A percentile compares a stretch with the other conserved stretches of the same genome.
Evolutionary conservation across 164 flowering plant genomes (phyloP).

Genomic region (Taxillus chinensis): DNA sequence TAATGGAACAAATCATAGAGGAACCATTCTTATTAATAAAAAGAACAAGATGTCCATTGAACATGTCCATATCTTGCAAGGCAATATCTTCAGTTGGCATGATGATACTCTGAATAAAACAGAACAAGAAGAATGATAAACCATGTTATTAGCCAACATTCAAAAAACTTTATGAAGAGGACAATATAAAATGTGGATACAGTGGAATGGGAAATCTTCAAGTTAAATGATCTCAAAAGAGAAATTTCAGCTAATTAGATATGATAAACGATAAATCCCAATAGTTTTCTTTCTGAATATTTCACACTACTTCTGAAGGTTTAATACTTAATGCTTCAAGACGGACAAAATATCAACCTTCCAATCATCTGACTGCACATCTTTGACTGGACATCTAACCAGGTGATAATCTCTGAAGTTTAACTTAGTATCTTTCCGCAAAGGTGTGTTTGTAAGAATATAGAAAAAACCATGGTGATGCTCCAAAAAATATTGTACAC

Average conservation of each 20-base stretch:
- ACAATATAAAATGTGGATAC: too few relatives aligned
- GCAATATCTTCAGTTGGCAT: slow-evolving; percentile 45
- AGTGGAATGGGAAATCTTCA: too few relatives aligned
- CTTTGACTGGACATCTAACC: slow-evolving; percentile 43
- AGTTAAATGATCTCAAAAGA: too few relatives aligned
- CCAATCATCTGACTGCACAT: slow-evolving; percentile 39
- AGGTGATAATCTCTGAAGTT: slow-evolving; percentile 41
- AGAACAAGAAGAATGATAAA: neutral
- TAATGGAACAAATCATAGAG: slow-evolving; percentile 57
- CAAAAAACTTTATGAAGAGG: too few relatives aligned
- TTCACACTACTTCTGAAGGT: too few relatives aligned
- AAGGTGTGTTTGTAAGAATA: slow-evolving; percentile 66
- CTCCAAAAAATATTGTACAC: slow-evolving; percentile 75
- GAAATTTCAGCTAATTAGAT: too few relatives aligned
- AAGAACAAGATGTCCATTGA: slow-evolving; percentile 71
- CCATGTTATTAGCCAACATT: too few relatives aligned
- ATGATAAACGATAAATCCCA: too few relatives aligned
- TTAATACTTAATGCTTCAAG: too few relatives aligned
- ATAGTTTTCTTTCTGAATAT: too few relatives aligned
- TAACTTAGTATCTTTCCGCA: slow-evolving; percentile 13
- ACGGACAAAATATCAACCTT: slow-evolving; percentile 39
- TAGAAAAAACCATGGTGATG: slow-evolving; percentile 77
- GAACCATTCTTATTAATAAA: slow-evolving; percentile 43
- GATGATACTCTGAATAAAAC: slow-evolving; percentile 40
- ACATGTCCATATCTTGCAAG: slow-evolving; percentile 81